Base-by-base conservation (phyloP, 2,329 filamentous ascomycete genomes). In the Penicillium sp. region DNA sequence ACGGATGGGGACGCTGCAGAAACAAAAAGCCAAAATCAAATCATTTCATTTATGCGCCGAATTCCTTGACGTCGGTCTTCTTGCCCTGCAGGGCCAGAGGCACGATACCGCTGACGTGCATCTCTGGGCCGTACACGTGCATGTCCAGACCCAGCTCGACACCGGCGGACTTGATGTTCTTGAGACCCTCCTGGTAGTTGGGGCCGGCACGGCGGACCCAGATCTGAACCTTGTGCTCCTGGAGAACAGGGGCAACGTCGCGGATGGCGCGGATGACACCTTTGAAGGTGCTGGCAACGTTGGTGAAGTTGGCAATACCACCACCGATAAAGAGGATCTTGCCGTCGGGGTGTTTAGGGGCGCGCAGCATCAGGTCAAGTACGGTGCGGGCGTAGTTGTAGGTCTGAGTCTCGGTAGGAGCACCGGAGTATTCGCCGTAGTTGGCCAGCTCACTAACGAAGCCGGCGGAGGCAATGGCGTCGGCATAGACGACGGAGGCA, bases 291-390 rank as follows among this genome's bases (percentile, higher is more conserved):
- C 87, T 93, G 51, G 93, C 93, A 45, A 98, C 93, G 77, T 97
- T 98, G 80, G 93, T 98, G 79, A 98, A 98, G 86, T 98, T 98
- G 80, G 93, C 93, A 81, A 98, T 98, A 81, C 93, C 93, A 77
- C 93, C 93, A 73, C 93, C 93, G 60, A 98, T 97, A 82, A 98
- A 98, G 58, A 98, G 85, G 44, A 98, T 89, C 82, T 97, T 98
- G 78, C 93, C 93, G 67, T 96, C 85, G 52, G 87, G 81, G 72
- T 82, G 79, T 68, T 82, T 73, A 49, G 93, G 91, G 46, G 91
- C 86, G 60, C 93, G 88, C 62, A 98, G 86, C 88, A 98, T 95
- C 56, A 98, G 84, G 72, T 98, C 93, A 55, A 98, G 80, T 56
- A 98, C 89, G 24, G 93, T 98, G 67, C 87, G 87, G 67, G 93